Evolutionary conservation across 2,329 filamentous ascomycete species (phyloP).

Genomic region (Aspergillus calidoustus): DNA sequence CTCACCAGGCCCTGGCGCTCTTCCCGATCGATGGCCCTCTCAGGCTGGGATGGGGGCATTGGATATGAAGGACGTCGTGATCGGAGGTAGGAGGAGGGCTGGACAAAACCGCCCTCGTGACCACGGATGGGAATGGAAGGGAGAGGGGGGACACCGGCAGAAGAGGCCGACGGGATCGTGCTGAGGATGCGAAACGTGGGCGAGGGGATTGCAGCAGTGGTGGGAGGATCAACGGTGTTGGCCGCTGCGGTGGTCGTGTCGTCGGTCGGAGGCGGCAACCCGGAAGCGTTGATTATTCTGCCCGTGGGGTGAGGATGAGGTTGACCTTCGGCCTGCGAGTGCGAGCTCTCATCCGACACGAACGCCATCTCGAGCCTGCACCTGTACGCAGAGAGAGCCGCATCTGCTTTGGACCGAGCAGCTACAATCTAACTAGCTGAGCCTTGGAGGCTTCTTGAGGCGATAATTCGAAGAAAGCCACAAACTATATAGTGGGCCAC

Average conservation of each 20-base stretch:
- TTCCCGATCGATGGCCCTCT: slow-evolving; percentile 54
- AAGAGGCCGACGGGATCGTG: slow-evolving; percentile 2
- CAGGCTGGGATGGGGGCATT: slow-evolving; percentile 46
- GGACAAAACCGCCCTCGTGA: slow-evolving; percentile 54
- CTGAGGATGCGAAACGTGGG: slow-evolving; percentile 13
- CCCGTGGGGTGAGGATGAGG: slow-evolving; percentile 30
- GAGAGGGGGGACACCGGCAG: slow-evolving; percentile 18
- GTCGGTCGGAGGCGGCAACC: slow-evolving; percentile 25
- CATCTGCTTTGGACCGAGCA: slow-evolving; percentile 1
- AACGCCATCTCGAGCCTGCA: slow-evolving; percentile 5
- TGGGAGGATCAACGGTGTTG: slow-evolving; percentile 9
- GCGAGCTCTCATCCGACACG: background rate
- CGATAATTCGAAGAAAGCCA: background rate
- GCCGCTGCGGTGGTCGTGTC: slow-evolving; percentile 17
- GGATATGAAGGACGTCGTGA: slow-evolving; percentile 44
- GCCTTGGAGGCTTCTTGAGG: background rate
- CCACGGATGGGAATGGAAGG: slow-evolving; percentile 26
- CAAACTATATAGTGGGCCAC: background rate
- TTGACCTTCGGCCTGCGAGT: background rate
- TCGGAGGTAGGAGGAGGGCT: slow-evolving; percentile 54
- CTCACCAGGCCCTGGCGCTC: slow-evolving; percentile 56
- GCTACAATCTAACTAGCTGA: background rate
- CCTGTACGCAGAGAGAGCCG: slow-evolving; percentile 16
- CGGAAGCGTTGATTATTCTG: slow-evolving; percentile 30
- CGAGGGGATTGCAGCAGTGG: slow-evolving; percentile 9